A percentile compares a stretch with the other conserved stretches of the same genome.
phyloP scores from a whole-genome alignment of 202 grass and related monocot genomes.

The Setaria viridis region DNA sequence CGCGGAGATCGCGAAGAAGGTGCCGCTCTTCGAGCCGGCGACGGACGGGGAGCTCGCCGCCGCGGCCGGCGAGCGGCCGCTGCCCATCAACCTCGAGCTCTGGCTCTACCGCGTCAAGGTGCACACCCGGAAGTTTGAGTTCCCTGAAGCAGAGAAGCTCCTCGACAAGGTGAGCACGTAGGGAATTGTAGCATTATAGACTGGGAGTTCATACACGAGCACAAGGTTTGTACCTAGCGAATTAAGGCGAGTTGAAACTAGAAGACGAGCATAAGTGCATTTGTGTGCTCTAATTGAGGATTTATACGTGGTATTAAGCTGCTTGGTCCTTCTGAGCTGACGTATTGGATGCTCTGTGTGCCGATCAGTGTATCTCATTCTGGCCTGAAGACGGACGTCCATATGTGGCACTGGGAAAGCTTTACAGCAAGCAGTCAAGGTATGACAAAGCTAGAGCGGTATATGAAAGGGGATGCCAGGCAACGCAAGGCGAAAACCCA shows the following conservation, averaged over 20 bases:
- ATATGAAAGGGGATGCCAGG: constrained; percentile 96
- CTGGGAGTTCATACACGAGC: not conserved
- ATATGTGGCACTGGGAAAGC: constrained; percentile 89
- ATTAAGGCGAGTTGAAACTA: not conserved
- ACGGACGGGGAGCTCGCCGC: constrained; percentile 46
- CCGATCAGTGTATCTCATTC: constrained; percentile 73
- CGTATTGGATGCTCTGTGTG: constrained; percentile 19
- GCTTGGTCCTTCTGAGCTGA: not conserved
- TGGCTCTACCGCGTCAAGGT: constrained; percentile 87
- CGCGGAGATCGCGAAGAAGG: constrained; percentile 83
- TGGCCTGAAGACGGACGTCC: constrained; percentile 97
- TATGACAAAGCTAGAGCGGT: constrained; percentile 82
- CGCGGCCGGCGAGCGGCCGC: constrained; percentile 58
- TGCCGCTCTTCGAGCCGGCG: constrained; percentile 82
- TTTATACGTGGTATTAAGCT: not conserved
- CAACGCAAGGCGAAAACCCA: constrained; percentile 90
- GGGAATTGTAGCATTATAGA: not conserved
- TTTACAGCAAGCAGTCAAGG: constrained; percentile 80
- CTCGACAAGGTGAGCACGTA: constrained; percentile 67
- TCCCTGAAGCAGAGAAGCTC: constrained; percentile 80
- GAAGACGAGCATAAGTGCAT: not conserved
- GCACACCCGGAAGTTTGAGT: constrained; percentile 75
- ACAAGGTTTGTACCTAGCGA: not conserved
- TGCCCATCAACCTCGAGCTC: constrained; percentile 91
- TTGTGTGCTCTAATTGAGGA: not conserved